A percentile compares a stretch with the other conserved stretches of the same genome.
Conservation (phyloP, 2,329 filamentous ascomycete genomes). For the Dendrostoma leiphaemia region DNA sequence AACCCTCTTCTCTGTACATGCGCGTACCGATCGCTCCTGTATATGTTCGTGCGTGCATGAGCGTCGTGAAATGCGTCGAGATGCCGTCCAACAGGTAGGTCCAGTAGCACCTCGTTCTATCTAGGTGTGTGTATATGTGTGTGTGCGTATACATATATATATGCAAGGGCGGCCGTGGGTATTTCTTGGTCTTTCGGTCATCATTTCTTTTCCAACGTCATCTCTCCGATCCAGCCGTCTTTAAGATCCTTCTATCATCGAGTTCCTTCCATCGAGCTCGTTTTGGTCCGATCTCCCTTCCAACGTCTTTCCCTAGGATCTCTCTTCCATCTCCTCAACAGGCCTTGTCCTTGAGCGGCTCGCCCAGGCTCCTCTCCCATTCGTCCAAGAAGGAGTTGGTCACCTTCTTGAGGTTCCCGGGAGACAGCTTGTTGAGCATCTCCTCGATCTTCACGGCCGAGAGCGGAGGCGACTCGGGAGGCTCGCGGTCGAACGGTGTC, state of each 20-base stretch:
- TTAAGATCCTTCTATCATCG: no score
- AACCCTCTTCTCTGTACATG: background rate
- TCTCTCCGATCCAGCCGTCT: no score
- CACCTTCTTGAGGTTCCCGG: conserved; percentile 75
- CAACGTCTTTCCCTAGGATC: no score
- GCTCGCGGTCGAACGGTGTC: conserved; percentile 22
- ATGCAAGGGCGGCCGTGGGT: no score
- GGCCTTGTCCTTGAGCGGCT: conserved; percentile 32
- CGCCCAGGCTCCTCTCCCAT: conserved; percentile 78
- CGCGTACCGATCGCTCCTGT: no score
- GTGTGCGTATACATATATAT: no score
- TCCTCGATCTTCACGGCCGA: conserved; percentile 49
- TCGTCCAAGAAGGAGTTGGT: conserved; percentile 87
- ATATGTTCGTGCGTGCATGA: background rate
- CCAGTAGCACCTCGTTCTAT: background rate
- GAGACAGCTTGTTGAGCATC: conserved; percentile 66
- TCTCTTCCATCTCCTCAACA: background rate
- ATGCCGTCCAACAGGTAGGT: background rate
- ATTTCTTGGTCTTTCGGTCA: no score
- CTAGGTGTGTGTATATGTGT: background rate
- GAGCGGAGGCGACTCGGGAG: conserved; percentile 23
- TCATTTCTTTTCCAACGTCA: no score
- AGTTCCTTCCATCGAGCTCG: no score
- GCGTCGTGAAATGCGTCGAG: conserved; percentile 7
- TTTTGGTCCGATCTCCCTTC: no score